phyloP scores from a whole-genome alignment of 2,329 filamentous ascomycete genomes.

The Tolypocladium nubicola region DNA sequence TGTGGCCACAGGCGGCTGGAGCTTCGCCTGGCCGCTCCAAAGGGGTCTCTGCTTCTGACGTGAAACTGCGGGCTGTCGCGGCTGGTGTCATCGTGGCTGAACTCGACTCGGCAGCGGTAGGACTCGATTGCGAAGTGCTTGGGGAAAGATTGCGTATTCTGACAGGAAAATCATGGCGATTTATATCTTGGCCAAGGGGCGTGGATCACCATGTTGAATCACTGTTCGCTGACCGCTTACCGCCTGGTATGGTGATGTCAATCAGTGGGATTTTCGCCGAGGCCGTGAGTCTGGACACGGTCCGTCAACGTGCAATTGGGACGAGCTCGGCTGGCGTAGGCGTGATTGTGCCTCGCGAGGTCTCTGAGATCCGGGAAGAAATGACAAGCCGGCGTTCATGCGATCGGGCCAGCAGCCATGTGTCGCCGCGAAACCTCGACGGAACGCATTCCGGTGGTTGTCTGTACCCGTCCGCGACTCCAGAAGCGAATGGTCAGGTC shows the following conservation, averaged over 20 bases:
- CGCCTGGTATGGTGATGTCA: neutral
- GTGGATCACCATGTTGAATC: neutral
- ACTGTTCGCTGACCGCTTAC: neutral
- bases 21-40: neutral
- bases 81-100: neutral
- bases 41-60: neutral
- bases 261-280: too few relatives aligned
- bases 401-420: conserved; percentile 52
- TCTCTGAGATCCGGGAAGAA: too few relatives aligned
- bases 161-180: neutral
- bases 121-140: neutral
- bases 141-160: neutral
- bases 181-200: neutral
- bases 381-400: conserved; percentile 24
- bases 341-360: too few relatives aligned
- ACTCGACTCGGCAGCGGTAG: too few relatives aligned
- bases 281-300: too few relatives aligned
- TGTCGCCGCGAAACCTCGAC: conserved; percentile 44
- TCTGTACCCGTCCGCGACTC: conserved; percentile 45
- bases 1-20: neutral
- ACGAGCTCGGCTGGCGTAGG: too few relatives aligned
- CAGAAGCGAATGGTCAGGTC: conserved; percentile 42
- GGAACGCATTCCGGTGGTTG: conserved; percentile 50
- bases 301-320: too few relatives aligned
- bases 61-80: neutral